phyloP scores from a whole-genome alignment of 2,329 filamentous ascomycete species.

The Anthostomella pinea region DNA sequence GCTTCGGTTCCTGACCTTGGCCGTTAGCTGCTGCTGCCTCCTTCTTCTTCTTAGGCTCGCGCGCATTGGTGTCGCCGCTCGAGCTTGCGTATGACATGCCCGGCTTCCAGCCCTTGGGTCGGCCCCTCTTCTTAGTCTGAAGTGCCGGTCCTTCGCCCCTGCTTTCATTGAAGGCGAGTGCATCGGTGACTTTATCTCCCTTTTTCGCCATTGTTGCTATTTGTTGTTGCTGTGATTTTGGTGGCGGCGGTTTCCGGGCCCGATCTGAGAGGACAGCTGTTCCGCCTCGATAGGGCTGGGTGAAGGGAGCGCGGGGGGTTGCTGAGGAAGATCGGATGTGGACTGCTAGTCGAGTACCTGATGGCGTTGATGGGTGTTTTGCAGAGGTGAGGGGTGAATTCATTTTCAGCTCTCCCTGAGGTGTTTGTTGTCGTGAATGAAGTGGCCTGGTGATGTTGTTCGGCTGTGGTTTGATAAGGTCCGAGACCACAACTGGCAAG shows the following conservation, averaged over 20 bases:
- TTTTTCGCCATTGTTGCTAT: constrained; percentile 2
- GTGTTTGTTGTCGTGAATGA: constrained; percentile 5
- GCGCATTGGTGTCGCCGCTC: too few species aligned
- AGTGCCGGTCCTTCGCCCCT: constrained; percentile 12
- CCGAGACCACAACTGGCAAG: constrained; percentile 11
- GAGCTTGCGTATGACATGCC: constrained; percentile 31
- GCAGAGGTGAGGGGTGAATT: constrained; percentile 7
- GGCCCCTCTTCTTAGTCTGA: constrained; percentile 38
- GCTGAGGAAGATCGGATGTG: constrained; percentile 25
- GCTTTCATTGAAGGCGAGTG: constrained; percentile 5
- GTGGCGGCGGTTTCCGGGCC: constrained; percentile 5
- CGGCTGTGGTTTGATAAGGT: constrained; percentile 10
- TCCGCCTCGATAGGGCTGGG: too few species aligned
- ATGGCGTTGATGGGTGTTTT: constrained; percentile 4
- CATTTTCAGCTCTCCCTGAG: constrained; percentile 3
- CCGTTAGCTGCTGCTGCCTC: constrained; percentile 6
- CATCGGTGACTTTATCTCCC: too few species aligned
- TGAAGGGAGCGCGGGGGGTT: constrained; percentile 15
- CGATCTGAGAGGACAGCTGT: too few species aligned
- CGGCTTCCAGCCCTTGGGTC: constrained; percentile 47
- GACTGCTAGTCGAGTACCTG: constrained; percentile 21
- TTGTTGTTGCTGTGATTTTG: constrained; percentile 6
- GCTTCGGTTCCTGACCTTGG: constrained; percentile 30
- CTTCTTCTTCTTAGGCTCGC: constrained; percentile 22
- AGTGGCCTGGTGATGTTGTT: constrained; percentile 1